phyloP scores from a whole-genome alignment of 352 stramenopile genomes.

The Phytophthora sansomeana region DNA sequence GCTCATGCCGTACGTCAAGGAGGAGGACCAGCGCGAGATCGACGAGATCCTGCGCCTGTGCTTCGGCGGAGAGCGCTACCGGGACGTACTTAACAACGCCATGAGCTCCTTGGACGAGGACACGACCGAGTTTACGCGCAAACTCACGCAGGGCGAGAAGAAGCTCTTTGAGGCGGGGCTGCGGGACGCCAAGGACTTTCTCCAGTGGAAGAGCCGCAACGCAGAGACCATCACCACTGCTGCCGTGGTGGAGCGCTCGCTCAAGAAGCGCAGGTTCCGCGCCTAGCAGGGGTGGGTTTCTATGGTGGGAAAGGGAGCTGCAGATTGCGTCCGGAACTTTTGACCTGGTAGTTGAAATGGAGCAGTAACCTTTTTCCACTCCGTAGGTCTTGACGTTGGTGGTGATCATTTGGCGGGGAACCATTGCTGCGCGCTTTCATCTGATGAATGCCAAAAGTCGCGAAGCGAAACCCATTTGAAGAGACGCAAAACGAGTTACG shows the following conservation, averaged over 20 bases:
- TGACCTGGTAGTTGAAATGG: constrained; percentile 27
- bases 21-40: constrained; percentile 59
- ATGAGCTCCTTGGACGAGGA: constrained; percentile 88
- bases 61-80: constrained; percentile 81
- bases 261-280: constrained; percentile 70
- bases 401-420: not conserved
- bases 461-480: constrained; percentile 43
- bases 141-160: constrained; percentile 75
- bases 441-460: constrained; percentile 47
- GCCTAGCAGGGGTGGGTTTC: not conserved
- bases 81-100: constrained; percentile 81
- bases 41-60: constrained; percentile 83
- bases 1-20: constrained; percentile 61
- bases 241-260: constrained; percentile 60
- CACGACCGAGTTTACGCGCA: constrained; percentile 84
- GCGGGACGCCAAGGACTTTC: constrained; percentile 76
- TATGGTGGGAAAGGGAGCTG: not conserved
- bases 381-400: constrained; percentile 16
- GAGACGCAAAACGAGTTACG: constrained; percentile 17
- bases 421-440: too few relatives aligned
- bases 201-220: constrained; percentile 80
- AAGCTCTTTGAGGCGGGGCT: constrained; percentile 72
- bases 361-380: constrained; percentile 25
- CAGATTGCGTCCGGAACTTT: constrained; percentile 20
- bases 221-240: constrained; percentile 69